Percentiles rank a stretch among this genome's conserved stretches.
Conservation (phyloP, 1,284 basidiomycete genomes). For the Fomitopsis schrenkii region DNA sequence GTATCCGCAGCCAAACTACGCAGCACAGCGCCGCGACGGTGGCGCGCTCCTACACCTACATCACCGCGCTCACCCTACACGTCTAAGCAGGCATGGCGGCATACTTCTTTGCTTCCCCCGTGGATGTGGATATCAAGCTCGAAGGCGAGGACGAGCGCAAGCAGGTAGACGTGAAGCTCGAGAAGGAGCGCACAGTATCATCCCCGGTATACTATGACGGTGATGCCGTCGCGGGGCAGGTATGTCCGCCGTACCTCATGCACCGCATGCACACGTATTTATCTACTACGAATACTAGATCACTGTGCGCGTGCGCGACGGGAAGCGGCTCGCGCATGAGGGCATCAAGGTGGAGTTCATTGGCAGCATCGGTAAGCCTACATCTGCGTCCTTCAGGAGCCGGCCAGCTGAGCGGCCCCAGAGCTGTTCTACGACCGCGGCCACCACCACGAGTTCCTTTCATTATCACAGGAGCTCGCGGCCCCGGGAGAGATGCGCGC, state of each 20-base stretch:
- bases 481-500: constrained; percentile 93
- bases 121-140: constrained; percentile 90
- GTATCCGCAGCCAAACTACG: background rate
- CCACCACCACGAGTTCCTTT: constrained; percentile 97
- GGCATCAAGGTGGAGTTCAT: constrained; percentile 98
- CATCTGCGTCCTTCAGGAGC: background rate
- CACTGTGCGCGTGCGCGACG: constrained; percentile 86
- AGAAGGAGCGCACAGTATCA: constrained; percentile 77
- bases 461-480: constrained; percentile 91
- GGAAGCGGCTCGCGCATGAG: constrained; percentile 93
- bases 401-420: constrained; percentile 27
- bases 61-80: background rate
- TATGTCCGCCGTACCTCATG: constrained; percentile 34
- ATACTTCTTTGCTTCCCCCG: constrained; percentile 89
- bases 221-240: constrained; percentile 85
- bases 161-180: constrained; percentile 68
- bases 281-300: constrained; percentile 47
- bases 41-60: background rate
- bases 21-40: background rate
- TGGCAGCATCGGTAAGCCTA: constrained; percentile 83
- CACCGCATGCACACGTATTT: background rate
- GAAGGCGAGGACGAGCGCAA: constrained; percentile 86
- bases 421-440: constrained; percentile 97
- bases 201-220: constrained; percentile 97
- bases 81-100: constrained; percentile 59